Conservation (phyloP, 2,329 filamentous ascomycete species). For the Xylaria sp. region DNA sequence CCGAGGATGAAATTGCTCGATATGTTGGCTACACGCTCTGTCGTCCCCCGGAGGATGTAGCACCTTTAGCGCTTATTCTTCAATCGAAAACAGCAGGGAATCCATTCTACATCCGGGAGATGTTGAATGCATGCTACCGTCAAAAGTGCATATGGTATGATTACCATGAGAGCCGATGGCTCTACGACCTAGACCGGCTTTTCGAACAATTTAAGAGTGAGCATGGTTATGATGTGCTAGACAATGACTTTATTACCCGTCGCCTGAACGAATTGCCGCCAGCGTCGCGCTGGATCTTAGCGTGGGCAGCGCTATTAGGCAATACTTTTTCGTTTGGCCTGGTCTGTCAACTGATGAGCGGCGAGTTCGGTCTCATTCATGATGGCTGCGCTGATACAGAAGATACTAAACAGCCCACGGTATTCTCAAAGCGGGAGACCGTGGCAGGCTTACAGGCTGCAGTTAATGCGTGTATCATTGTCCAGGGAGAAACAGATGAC, state of each 20-base stretch:
- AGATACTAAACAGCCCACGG: constrained; percentile 54
- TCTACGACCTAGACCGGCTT: constrained; percentile 84
- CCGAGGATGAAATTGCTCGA: constrained; percentile 81
- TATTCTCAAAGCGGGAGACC: constrained; percentile 73
- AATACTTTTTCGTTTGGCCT: constrained; percentile 86
- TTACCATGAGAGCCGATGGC: constrained; percentile 84
- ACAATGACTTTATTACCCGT: constrained; percentile 83
- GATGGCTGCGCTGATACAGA: constrained; percentile 52
- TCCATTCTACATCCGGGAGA: constrained; percentile 90
- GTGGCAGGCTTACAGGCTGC: constrained; percentile 84
- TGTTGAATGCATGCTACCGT: constrained; percentile 86
- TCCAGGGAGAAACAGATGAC: constrained; percentile 85
- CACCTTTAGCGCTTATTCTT: constrained; percentile 83
- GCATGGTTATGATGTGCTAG: constrained; percentile 81
- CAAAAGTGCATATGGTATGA: constrained; percentile 93
- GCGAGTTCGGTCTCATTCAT: constrained; percentile 73
- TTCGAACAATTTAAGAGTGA: constrained; percentile 87
- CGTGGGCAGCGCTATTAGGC: constrained; percentile 88
- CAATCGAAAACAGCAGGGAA: constrained; percentile 91
- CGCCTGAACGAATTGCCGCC: constrained; percentile 80
- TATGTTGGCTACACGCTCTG: constrained; percentile 88
- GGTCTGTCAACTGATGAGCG: constrained; percentile 79
- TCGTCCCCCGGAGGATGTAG: constrained; percentile 75
- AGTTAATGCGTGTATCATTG: constrained; percentile 82
- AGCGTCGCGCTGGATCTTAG: constrained; percentile 80